Base-by-base conservation (phyloP, 331 rosid genomes). In the Malus hybrid region DNA sequence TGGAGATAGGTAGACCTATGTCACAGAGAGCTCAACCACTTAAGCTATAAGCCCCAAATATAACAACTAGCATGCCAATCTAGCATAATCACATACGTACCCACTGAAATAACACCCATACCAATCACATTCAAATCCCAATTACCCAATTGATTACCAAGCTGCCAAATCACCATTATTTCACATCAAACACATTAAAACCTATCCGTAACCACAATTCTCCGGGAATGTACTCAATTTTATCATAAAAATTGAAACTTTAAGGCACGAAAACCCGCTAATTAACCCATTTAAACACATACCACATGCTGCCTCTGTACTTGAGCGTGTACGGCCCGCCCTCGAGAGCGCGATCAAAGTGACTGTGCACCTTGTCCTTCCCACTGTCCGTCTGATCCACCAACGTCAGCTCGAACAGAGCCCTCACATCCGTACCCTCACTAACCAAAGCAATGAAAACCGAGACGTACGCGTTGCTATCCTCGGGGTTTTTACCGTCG, bases 291-390 rank as follows among this genome's bases (percentile, higher is more conserved):
- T 26, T 55, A 28, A 66, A 15, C 16, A 12, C 71, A 71, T 82
- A 85, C 96, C 96, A 91, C 96, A 91, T 91, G 81, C 96, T 91
- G 78, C 96, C 96, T 76, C 90, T 77, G 57, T 91, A 91, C 87
- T 91, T 91, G 81, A 91, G 74, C 6, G 94, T 89, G 78, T 91
- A 91, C 20, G 97, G 97, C 34, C 97, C 97, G 68, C 92, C 81
- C 81, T 91, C 94, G 7, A 91, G 84, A 0, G 97, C 90, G 2
- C 97, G 94, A 87, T 91, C 92, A 50, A 91, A 91, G 63, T 91
- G 97, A 56, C 97, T 91, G 44, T 91, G 97, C 18, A 91, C 92
- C 76, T 91, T 91, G 33, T 91, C 78, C 46, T 89, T 91, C 20
- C 92, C 91, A 61, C 87, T 84, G 14, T 73, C 74, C 62, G 81